Evolutionary conservation across 2,329 filamentous ascomycete genomes (phyloP), one percentile per base, ranked within the genome.

Genomic region (Xylaria sp.): DNA sequence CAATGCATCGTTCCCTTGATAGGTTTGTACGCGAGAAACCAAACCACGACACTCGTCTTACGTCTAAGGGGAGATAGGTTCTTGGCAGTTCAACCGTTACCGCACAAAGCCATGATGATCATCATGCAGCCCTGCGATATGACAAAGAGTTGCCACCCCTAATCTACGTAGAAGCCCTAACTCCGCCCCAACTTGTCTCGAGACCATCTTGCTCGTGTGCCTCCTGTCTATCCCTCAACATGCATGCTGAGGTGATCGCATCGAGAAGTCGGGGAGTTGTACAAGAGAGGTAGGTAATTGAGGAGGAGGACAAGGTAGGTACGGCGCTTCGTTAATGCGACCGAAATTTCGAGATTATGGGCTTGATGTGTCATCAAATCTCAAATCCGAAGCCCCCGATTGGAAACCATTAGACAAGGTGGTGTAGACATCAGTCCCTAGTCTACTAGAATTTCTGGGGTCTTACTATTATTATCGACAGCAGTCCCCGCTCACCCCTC

Each of bases 401-500:
- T 53, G 24, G 48, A 67, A 65, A 50, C 19, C 47, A 55, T 21
- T 50, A n/a, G 30, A 24, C 47, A 12, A 17, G 48, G 24, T 45
- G 48, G 39, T 19, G 11, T 48, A 47, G 36, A 45, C 24, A 34
- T 11, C 50, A 55, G 51, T 47, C 42, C 42, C 42, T 54, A 54
- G 12, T 30, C 27, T 55, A 36, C 51, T 55, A 30, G 53, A n/a
- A 62, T 59, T 60, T 47, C 54, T 66, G 63, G 67, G 59, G 66
- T 61, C 61, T 56, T 62, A 48, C 67, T 69, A 69, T 69, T 66
- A 68, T 68, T 68, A 65, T 45, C 57, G 66, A 47, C 61, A 68
- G 34, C 11, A 36, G 39, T 57, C 57, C 61, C 57, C 61, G 57
- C 65, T 39, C 60, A 34, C 50, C 51, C 61, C 48, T 64, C 51